Conservation (phyloP, 2,329 filamentous ascomycete genomes). For the Penicillium sclerotigenum region DNA sequence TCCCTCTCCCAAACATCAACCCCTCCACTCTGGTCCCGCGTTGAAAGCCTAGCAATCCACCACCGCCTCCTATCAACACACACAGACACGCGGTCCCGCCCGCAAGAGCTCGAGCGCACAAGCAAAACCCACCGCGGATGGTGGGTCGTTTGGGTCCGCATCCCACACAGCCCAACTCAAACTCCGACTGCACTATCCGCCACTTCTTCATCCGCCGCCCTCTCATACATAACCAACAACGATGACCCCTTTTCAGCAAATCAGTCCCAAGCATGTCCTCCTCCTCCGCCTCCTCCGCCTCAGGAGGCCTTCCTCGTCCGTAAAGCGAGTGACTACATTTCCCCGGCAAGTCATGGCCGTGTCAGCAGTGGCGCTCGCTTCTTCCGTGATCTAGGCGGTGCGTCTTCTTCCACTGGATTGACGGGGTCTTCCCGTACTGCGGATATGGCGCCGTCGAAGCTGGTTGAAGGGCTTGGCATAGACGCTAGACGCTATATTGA, state of each 20-base stretch:
- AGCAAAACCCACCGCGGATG: constrained; percentile 63
- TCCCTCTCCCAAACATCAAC: constrained; percentile 52
- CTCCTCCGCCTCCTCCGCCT: background rate
- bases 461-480: constrained; percentile 46
- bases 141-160: constrained; percentile 65
- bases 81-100: constrained; percentile 47
- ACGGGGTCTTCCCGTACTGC: constrained; percentile 19
- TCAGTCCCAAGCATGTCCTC: background rate
- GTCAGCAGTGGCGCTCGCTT: constrained; percentile 35
- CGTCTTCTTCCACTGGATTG: constrained; percentile 26
- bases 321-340: constrained; percentile 43
- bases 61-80: constrained; percentile 58
- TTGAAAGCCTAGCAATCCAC: constrained; percentile 62
- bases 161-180: constrained; percentile 31
- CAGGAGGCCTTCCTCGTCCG: constrained; percentile 49
- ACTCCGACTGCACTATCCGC: constrained; percentile 10
- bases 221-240: constrained; percentile 9
- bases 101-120: constrained; percentile 56
- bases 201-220: constrained; percentile 15
- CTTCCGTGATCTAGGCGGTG: constrained; percentile 42
- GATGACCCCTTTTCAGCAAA: background rate
- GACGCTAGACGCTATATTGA: constrained; percentile 49
- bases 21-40: constrained; percentile 46
- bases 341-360: constrained; percentile 32
- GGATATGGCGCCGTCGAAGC: constrained; percentile 36